Percentiles rank a stretch among this genome's conserved stretches.
phyloP scores from a whole-genome alignment of 257 asterid genomes.

The Vinca minor region DNA sequence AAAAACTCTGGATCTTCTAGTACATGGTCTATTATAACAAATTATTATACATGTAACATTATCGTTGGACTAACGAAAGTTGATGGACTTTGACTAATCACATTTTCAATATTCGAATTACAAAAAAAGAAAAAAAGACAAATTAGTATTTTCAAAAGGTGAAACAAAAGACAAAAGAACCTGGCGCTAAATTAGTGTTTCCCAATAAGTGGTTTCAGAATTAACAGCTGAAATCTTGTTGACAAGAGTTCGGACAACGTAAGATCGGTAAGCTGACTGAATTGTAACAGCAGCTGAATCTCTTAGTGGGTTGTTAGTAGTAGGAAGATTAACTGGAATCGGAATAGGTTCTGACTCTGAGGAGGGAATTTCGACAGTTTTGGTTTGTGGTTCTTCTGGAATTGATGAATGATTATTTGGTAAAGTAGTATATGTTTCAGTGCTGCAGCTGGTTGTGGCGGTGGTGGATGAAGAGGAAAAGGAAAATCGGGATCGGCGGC shows the following conservation, averaged over 20 bases:
- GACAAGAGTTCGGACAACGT: slow-evolving; percentile 49
- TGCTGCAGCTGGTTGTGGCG: too few relatives aligned
- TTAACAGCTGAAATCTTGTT: slow-evolving; percentile 61
- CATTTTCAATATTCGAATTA: not conserved
- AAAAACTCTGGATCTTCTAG: too few relatives aligned
- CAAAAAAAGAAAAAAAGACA: not conserved
- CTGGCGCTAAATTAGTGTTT: slow-evolving; percentile 76
- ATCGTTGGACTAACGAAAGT: too few relatives aligned
- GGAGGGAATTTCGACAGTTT: slow-evolving; percentile 20
- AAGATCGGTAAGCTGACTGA: slow-evolving; percentile 68
- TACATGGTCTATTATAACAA: too few relatives aligned
- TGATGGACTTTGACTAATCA: not conserved
- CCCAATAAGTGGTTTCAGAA: slow-evolving; percentile 65
- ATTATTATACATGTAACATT: too few relatives aligned
- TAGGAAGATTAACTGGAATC: slow-evolving; percentile 9
- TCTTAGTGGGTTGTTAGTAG: slow-evolving; percentile 15
- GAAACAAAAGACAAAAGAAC: slow-evolving; percentile 20
- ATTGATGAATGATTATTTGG: slow-evolving; percentile 34
- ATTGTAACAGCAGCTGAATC: slow-evolving; percentile 48
- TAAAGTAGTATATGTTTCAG: slow-evolving; percentile 28
- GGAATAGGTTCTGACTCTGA: not conserved
- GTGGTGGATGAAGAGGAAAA: slow-evolving; percentile 22
- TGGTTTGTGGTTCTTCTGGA: slow-evolving; percentile 21
- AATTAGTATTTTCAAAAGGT: too few relatives aligned
- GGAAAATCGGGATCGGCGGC: slow-evolving; percentile 17